Conservation (phyloP, 179 eudicot species). For the Beta macrorhiza region DNA sequence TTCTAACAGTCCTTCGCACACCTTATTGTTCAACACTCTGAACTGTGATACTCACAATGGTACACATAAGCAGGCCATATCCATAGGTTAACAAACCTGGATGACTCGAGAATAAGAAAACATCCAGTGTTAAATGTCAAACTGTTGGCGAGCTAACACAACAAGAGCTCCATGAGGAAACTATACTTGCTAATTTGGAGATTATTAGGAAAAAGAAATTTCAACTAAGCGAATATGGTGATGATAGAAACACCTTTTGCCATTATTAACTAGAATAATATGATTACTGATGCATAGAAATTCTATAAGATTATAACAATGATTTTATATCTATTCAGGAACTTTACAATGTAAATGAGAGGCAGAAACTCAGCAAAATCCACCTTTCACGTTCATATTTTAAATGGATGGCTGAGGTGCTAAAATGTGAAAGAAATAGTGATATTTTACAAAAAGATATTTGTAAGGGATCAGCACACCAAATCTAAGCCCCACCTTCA, state of each 20-base stretch:
- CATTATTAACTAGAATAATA: background rate
- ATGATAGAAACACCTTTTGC: background rate
- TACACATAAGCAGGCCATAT: background rate
- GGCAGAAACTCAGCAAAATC: background rate
- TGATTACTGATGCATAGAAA: background rate
- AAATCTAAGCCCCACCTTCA: too few species aligned
- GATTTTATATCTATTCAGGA: background rate
- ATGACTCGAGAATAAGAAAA: background rate
- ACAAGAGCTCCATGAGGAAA: background rate
- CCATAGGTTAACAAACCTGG: background rate
- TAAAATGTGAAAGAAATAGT: background rate
- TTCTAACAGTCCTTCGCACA: constrained; percentile 11
- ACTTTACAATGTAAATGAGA: background rate
- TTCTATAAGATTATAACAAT: background rate
- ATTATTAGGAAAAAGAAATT: background rate
- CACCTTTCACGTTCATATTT: background rate
- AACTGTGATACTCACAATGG: background rate
- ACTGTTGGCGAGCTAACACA: background rate
- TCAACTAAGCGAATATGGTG: background rate
- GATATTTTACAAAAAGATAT: background rate
- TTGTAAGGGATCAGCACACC: too few species aligned
- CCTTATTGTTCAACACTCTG: background rate
- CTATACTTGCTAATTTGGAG: background rate
- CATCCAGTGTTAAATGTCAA: background rate
- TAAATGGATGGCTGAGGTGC: background rate